Evolutionary conservation across 108 stramenopile species (phyloP), one percentile per base, ranked within the genome.

Genomic region (Nitzschia palea): DNA sequence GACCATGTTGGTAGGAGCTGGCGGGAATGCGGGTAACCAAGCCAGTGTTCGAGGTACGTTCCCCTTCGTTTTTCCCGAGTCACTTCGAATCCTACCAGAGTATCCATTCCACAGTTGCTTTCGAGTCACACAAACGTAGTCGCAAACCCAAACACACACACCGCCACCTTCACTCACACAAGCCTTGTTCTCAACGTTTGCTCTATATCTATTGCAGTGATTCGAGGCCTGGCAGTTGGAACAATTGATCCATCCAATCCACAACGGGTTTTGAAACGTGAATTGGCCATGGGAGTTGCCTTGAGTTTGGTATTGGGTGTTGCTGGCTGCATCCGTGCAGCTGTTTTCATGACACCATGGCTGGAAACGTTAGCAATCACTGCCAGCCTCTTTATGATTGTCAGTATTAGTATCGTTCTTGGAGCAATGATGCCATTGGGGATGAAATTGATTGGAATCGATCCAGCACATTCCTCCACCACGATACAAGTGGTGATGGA

Each of bases 401-500:
- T 96, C 23, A 54, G 83, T 26, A 85, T 73, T 18, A 87, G 87
- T 65, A 80, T 94, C 10, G 77, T 78, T 8, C 55, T 96, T 50
- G 95, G 95, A 10, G 84, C 86, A 27, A 56, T 80, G 33, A 66
- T 96, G 45, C 95, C 95, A 2, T 62, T 96, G 62, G 76, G 50
- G 12, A 87, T 96, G 81, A 84, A 91, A 42, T 44, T 54, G 18
- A 31, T 86, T 33, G 90, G 89, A 17, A 78, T 96, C 52, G 95
- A 96, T 67, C 93, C 95, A 40, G 95, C 93, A 29, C 93, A 96
- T 69, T 81, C 83, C 22, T 82, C 78, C 36, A 96, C 95, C 8
- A 85, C 90, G 31, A 93, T 96, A 64, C 95, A 96, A 59, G 95
- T 96, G 1, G 57, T 94, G 26, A 96, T 96, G 95, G 95, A 96